phyloP scores from a whole-genome alignment of 1,139 yeast species.

The Arxiozyma slooffiae region DNA sequence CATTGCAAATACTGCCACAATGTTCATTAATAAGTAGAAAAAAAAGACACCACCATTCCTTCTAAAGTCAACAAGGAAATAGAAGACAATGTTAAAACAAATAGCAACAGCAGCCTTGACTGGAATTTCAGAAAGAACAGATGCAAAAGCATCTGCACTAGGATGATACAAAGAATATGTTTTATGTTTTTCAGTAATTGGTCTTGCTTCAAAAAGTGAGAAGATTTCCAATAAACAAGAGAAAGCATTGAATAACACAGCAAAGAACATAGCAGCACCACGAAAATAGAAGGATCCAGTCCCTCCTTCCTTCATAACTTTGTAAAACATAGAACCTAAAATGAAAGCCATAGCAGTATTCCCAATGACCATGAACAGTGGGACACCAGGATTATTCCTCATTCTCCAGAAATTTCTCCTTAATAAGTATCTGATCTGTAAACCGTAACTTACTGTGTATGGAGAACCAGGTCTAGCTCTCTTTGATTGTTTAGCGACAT shows the following conservation, averaged over 20 bases:
- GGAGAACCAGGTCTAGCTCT: conserved; percentile 49
- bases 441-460: conserved; percentile 51
- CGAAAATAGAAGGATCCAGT: conserved; percentile 56
- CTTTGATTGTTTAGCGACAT: conserved; percentile 49
- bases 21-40: conserved; percentile 48
- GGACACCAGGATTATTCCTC: conserved; percentile 57
- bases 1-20: conserved; percentile 52
- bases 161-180: conserved; percentile 69
- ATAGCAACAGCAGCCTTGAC: conserved; percentile 46
- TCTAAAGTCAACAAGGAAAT: conserved; percentile 60
- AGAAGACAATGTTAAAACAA: conserved; percentile 51
- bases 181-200: conserved; percentile 71
- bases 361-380: conserved; percentile 50
- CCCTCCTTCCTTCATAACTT: conserved; percentile 34
- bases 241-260: conserved; percentile 68
- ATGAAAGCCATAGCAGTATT: conserved; percentile 61
- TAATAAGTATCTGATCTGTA: conserved; percentile 56
- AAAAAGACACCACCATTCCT: conserved; percentile 62
- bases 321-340: conserved; percentile 66
- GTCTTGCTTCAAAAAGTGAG: conserved; percentile 59
- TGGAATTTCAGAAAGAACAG: conserved; percentile 60
- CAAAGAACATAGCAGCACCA: conserved; percentile 67
- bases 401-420: conserved; percentile 55
- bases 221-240: conserved; percentile 65
- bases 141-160: conserved; percentile 65